phyloP scores from a whole-genome alignment of 2,329 filamentous ascomycete genomes.

The Tolypocladium tundrense region DNA sequence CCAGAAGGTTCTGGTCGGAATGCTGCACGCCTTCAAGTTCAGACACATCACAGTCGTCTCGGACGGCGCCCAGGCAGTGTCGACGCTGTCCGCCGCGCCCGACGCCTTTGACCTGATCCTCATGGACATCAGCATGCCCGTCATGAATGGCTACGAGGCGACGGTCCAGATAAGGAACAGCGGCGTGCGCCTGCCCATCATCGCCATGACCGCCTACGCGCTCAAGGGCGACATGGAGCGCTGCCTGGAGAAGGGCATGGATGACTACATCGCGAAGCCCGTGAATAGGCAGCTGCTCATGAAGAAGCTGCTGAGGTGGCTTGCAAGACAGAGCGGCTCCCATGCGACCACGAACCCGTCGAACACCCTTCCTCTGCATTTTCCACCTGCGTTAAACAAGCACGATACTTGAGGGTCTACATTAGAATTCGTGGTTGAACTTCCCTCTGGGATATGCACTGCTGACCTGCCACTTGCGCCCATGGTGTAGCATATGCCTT shows the following conservation, averaged over 20 bases:
- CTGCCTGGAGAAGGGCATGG: constrained; percentile 44
- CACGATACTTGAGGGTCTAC: background rate
- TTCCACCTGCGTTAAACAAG: background rate
- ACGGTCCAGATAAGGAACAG: constrained; percentile 13
- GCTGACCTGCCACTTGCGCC: background rate
- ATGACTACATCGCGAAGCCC: constrained; percentile 45
- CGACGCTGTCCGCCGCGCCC: constrained; percentile 19
- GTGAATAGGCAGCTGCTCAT: constrained; percentile 25
- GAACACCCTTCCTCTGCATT: background rate
- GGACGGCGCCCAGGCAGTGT: constrained; percentile 9
- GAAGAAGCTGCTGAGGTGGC: constrained; percentile 15
- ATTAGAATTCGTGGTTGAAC: background rate
- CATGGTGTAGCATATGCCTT: no score
- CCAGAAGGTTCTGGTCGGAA: constrained; percentile 26
- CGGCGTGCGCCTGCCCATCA: constrained; percentile 44
- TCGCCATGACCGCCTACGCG: constrained; percentile 44
- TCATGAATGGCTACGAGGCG: constrained; percentile 2
- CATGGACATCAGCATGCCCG: constrained; percentile 1
- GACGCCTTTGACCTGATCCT: constrained; percentile 18
- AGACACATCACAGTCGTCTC: constrained; percentile 14
- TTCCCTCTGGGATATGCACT: background rate
- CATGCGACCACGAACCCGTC: background rate
- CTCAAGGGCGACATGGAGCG: constrained; percentile 43
- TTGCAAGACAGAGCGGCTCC: background rate
- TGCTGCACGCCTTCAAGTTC: constrained; percentile 29